Evolutionary conservation across 345 rosid species (phyloP).

Genomic region (Eucalyptus cladocalyx): DNA sequence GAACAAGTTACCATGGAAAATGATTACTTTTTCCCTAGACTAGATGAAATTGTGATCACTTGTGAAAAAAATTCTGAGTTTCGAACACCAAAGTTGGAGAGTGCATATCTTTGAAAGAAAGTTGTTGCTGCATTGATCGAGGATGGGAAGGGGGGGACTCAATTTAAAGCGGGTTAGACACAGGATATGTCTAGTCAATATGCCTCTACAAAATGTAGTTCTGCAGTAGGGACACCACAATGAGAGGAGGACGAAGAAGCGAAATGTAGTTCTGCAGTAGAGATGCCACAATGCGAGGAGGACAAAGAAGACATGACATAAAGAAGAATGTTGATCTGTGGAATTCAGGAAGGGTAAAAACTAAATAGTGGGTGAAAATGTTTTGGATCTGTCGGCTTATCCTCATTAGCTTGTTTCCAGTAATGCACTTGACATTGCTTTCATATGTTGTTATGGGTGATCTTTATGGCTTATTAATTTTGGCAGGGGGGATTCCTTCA

Average conservation of each 20-base stretch:
- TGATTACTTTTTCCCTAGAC: neutral
- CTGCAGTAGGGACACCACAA: neutral
- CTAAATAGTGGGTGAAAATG: neutral
- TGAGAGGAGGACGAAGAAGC: neutral
- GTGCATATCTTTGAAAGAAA: neutral
- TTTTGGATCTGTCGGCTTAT: neutral
- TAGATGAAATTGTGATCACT: neutral
- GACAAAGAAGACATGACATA: neutral
- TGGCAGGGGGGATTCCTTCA: conserved; percentile 63
- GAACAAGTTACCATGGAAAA: neutral
- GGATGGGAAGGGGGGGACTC: neutral
- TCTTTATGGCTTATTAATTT: neutral
- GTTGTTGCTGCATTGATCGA: neutral
- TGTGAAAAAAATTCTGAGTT: neutral
- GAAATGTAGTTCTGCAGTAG: neutral
- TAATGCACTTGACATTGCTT: neutral
- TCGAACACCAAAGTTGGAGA: neutral
- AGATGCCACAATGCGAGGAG: neutral
- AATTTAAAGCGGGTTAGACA: neutral
- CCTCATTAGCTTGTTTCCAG: neutral
- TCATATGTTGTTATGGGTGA: neutral
- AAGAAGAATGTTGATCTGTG: neutral
- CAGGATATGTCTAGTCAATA: neutral
- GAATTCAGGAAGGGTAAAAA: neutral
- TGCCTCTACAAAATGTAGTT: neutral